These are phyloP conservation scores for Polyplosphaeria fusca DNA, from an alignment of 495 filamentous ascomycete species.

Conservation along the genomic window DNA sequence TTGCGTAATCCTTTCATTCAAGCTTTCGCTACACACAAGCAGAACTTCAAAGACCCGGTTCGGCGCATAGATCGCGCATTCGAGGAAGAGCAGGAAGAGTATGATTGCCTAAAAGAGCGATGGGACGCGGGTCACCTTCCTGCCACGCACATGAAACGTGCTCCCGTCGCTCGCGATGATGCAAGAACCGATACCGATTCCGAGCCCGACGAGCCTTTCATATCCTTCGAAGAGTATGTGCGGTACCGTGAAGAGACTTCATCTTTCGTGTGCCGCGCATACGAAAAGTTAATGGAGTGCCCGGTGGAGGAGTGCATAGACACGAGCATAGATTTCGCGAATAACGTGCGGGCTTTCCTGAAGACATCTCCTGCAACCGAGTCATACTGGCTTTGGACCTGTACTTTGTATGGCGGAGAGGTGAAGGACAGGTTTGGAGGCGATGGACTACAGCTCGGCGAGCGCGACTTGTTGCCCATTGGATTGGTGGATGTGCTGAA, in stretches of 20 bases:
- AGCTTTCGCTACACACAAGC: slow-evolving; percentile 43
- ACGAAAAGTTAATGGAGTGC: slow-evolving; percentile 29
- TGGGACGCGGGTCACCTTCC: slow-evolving; percentile 33
- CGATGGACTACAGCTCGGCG: slow-evolving; percentile 51
- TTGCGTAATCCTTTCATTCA: slow-evolving; percentile 55
- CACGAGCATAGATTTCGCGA: slow-evolving; percentile 11
- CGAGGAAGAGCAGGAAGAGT: slow-evolving; percentile 42
- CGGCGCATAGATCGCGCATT: slow-evolving; percentile 42
- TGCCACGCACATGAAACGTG: slow-evolving; percentile 6
- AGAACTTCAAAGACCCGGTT: slow-evolving; percentile 35
- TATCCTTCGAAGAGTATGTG: slow-evolving; percentile 50
- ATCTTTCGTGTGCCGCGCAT: slow-evolving; percentile 29
- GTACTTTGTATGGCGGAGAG: slow-evolving; percentile 52
- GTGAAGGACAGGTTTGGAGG: slow-evolving; percentile 51
- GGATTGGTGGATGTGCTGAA: slow-evolving; percentile 54
- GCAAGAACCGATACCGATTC: background rate
- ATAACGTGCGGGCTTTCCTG: slow-evolving; percentile 4
- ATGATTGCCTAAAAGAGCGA: slow-evolving; percentile 37
- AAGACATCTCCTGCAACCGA: slow-evolving; percentile 9
- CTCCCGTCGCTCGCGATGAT: background rate
- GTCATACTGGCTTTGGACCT: slow-evolving; percentile 50
- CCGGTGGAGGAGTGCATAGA: slow-evolving; percentile 28
- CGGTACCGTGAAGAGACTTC: slow-evolving; percentile 45
- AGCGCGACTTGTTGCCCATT: slow-evolving; percentile 53
- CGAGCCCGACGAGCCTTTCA: slow-evolving; percentile 40